Conservation (phyloP, 306 rosid species). For the Senna siamea region DNA sequence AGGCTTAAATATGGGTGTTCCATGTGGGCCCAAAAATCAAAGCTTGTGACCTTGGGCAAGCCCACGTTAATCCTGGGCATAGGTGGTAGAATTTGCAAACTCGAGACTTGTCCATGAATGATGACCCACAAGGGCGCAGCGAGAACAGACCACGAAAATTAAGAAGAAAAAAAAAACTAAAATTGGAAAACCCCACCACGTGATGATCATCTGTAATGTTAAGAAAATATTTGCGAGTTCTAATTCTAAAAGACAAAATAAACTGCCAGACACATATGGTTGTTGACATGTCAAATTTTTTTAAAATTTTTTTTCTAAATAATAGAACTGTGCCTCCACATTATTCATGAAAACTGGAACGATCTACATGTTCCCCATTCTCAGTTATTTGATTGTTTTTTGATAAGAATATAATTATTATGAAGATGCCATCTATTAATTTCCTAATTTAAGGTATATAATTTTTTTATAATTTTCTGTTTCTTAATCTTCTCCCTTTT, state of each 20-base stretch:
- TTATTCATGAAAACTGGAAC: no score
- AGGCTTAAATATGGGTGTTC: neutral
- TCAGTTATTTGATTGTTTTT: no score
- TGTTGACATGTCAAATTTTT: neutral
- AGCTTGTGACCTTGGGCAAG: neutral
- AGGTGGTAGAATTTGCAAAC: neutral
- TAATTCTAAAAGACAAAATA: neutral
- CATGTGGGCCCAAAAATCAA: neutral
- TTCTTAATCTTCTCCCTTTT: no score
- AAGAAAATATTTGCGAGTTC: neutral
- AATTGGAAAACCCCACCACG: neutral
- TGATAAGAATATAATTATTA: no score
- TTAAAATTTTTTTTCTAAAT: neutral
- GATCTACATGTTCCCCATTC: no score
- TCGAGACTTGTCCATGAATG: neutral
- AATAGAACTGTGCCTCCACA: no score
- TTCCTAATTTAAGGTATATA: no score
- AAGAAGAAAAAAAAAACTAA: neutral
- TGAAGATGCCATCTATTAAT: no score
- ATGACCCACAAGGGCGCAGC: neutral
- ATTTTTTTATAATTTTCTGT: no score
- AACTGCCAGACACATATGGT: neutral
- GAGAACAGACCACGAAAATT: neutral
- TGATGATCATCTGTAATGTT: neutral
- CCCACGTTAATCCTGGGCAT: neutral